These are phyloP conservation scores for Ogataea hybrid DNA, from an alignment of 1,139 yeast genomes.

Conservation along the genomic window DNA sequence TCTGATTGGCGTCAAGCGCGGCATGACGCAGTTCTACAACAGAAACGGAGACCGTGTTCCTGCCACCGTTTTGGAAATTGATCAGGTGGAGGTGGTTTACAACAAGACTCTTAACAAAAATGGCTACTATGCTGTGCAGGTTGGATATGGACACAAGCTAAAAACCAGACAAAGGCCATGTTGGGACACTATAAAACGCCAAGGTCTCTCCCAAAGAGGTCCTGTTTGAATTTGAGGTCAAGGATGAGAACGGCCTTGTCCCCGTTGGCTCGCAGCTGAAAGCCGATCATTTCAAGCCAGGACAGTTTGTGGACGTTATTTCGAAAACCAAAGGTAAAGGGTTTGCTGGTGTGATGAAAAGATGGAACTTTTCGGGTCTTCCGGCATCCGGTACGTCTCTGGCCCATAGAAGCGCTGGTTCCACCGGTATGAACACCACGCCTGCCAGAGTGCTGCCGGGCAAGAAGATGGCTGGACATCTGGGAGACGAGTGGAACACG, in stretches of 20 bases:
- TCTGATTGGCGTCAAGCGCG: constrained; percentile 75
- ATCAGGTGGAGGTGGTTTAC: constrained; percentile 81
- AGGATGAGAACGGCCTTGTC: constrained; percentile 60
- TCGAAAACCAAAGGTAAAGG: constrained; percentile 93
- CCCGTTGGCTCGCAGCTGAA: constrained; percentile 76
- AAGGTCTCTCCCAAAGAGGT: constrained; percentile 80
- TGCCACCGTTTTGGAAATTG: constrained; percentile 84
- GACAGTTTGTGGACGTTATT: constrained; percentile 80
- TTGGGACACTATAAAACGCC: constrained; percentile 78
- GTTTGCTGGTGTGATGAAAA: constrained; percentile 97
- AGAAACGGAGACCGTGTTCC: constrained; percentile 68
- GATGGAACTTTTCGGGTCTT: constrained; percentile 90
- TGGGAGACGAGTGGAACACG: constrained; percentile 80
- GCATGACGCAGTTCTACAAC: constrained; percentile 85
- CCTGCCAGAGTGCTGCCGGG: constrained; percentile 98
- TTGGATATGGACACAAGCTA: constrained; percentile 79
- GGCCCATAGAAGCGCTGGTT: constrained; percentile 96
- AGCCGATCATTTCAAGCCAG: constrained; percentile 82
- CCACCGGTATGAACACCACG: constrained; percentile 91
- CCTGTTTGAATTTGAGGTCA: constrained; percentile 76
- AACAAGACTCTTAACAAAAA: constrained; percentile 65
- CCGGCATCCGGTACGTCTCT: constrained; percentile 92
- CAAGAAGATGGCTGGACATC: constrained; percentile 97
- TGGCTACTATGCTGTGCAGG: constrained; percentile 83
- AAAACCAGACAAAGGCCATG: constrained; percentile 63